These are phyloP conservation scores for Lasiodiplodia gonubiensis DNA, from an alignment of 2,329 filamentous ascomycete genomes.

Conservation along the genomic window DNA sequence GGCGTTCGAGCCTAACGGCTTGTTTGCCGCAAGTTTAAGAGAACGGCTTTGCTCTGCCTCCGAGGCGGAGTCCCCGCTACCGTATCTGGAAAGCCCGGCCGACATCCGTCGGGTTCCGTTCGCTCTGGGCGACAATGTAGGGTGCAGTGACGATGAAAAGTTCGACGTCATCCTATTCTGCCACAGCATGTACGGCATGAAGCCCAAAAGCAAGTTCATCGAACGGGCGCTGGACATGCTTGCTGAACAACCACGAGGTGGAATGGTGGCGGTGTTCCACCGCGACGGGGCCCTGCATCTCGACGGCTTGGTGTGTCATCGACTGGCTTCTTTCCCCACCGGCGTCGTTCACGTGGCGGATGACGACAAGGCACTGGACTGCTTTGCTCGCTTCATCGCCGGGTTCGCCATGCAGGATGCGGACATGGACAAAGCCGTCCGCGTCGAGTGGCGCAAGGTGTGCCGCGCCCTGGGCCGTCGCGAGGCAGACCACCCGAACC, in stretches of 20 bases:
- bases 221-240: conserved; percentile 57
- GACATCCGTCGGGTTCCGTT: conserved; percentile 52
- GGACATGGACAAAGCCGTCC: conserved; percentile 41
- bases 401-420: conserved; percentile 50
- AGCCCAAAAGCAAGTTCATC: conserved; percentile 54
- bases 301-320: conserved; percentile 56
- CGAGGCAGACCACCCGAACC: conserved; percentile 43
- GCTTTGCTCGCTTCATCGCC: conserved; percentile 60
- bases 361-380: conserved; percentile 54
- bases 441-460: conserved; percentile 55
- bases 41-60: conserved; percentile 47
- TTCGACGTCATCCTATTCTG: conserved; percentile 67
- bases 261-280: conserved; percentile 62
- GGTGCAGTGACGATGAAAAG: conserved; percentile 40
- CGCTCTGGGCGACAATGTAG: conserved; percentile 36
- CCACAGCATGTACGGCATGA: conserved; percentile 69
- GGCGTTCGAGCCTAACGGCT: conserved; percentile 60
- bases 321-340: conserved; percentile 54
- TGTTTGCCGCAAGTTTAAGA: conserved; percentile 55
- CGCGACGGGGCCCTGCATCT: conserved; percentile 54
- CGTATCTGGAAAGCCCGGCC: conserved; percentile 47
- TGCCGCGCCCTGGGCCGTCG: conserved; percentile 57
- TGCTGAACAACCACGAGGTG: conserved; percentile 43
- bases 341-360: conserved; percentile 54
- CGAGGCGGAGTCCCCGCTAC: conserved; percentile 46